Conservation (phyloP, 495 filamentous ascomycete genomes). For the Talaromyces ruber region DNA sequence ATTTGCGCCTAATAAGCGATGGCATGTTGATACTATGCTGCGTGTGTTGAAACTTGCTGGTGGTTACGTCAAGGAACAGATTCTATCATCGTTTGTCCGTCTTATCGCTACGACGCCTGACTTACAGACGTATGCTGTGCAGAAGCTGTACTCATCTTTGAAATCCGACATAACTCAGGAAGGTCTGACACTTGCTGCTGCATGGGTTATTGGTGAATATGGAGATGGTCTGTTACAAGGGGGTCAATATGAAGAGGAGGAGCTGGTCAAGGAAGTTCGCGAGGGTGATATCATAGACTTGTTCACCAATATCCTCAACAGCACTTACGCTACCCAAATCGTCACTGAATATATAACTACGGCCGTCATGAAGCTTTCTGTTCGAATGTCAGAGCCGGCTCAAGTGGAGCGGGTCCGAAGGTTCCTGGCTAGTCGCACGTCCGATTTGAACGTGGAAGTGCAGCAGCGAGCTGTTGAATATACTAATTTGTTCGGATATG, state of each 20-base stretch:
- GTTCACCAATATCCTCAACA: constrained; percentile 84
- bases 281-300: constrained; percentile 87
- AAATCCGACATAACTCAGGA: constrained; percentile 98
- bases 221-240: constrained; percentile 80
- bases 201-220: constrained; percentile 99
- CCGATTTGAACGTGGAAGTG: constrained; percentile 85
- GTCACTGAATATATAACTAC: constrained; percentile 94
- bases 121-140: constrained; percentile 89
- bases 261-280: constrained; percentile 80
- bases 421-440: constrained; percentile 63
- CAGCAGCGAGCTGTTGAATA: constrained; percentile 96
- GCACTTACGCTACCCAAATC: constrained; percentile 81
- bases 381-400: constrained; percentile 69
- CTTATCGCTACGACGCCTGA: constrained; percentile 92
- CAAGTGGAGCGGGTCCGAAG: constrained; percentile 80
- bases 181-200: constrained; percentile 81
- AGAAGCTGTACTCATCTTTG: constrained; percentile 82
- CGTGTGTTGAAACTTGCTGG: constrained; percentile 91
- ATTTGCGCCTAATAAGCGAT: constrained; percentile 92
- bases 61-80: constrained; percentile 95
- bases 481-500: constrained; percentile 81
- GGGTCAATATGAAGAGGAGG: constrained; percentile 92
- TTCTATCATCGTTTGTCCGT: constrained; percentile 91
- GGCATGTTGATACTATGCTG: constrained; percentile 97
- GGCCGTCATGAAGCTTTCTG: constrained; percentile 89